Conservation (phyloP, 1,284 basidiomycete species). For the Uromyces viciae-fabae region DNA sequence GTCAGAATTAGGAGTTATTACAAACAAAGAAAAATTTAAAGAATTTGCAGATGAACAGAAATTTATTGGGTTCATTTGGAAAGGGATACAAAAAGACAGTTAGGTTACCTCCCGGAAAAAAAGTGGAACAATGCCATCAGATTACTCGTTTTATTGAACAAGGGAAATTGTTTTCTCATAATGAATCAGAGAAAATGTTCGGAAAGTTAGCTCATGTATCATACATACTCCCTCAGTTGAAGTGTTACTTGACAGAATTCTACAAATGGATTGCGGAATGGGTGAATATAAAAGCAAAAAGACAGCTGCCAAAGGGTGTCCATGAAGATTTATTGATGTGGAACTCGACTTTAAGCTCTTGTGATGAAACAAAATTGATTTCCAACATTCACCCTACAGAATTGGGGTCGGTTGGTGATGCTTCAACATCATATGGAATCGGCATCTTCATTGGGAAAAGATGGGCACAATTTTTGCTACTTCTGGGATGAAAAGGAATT, state of each 20-base stretch:
- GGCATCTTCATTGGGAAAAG: not conserved
- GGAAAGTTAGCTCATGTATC: not conserved
- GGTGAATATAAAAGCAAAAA: not conserved
- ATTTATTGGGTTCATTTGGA: slow-evolving; percentile 23
- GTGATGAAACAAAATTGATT: not conserved
- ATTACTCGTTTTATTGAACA: not conserved
- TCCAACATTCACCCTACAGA: not conserved
- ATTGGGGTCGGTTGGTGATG: not conserved
- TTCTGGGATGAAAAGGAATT: no score
- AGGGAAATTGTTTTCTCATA: not conserved
- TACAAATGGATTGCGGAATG: not conserved
- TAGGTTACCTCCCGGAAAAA: not conserved
- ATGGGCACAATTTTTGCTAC: not conserved
- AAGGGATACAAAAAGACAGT: not conserved
- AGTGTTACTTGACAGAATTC: not conserved
- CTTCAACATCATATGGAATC: not conserved
- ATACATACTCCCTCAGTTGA: not conserved
- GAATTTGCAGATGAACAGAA: not conserved
- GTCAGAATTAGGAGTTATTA: not conserved
- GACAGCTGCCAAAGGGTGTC: not conserved
- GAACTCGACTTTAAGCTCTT: not conserved
- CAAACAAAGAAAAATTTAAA: not conserved
- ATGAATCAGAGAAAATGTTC: not conserved
- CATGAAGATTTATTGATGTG: not conserved
- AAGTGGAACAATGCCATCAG: not conserved